Conservation (phyloP, 2,329 filamentous ascomycete genomes). For the Escovopsis weberi region DNA sequence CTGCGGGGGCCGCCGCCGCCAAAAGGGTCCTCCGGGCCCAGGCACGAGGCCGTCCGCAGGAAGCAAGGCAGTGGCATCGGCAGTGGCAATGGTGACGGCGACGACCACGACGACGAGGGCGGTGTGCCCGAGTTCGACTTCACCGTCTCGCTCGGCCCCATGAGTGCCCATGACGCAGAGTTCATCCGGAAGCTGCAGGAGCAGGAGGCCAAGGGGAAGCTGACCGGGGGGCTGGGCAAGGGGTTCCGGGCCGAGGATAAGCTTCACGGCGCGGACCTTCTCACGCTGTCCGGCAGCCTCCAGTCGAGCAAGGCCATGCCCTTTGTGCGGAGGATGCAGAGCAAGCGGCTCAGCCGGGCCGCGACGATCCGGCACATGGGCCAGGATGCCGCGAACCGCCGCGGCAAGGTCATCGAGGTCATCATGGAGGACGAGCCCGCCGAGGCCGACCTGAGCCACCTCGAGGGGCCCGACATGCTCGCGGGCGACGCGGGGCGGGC, state of each 20-base stretch:
- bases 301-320: slow-evolving; percentile 25
- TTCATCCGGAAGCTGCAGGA: slow-evolving; percentile 32
- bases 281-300: slow-evolving; percentile 21
- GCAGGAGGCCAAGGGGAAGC: slow-evolving; percentile 37
- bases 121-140: slow-evolving; percentile 28
- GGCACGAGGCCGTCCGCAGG: slow-evolving; percentile 16
- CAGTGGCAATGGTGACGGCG: not conserved
- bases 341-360: slow-evolving; percentile 13
- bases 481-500: slow-evolving; percentile 20
- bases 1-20: slow-evolving; percentile 24
- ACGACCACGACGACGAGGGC: slow-evolving; percentile 14
- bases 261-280: slow-evolving; percentile 35
- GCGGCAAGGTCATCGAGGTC: slow-evolving; percentile 45
- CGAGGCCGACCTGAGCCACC: slow-evolving; percentile 36
- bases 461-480: slow-evolving; percentile 27
- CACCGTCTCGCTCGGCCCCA: slow-evolving; percentile 30
- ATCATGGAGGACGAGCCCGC: slow-evolving; percentile 26
- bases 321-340: slow-evolving; percentile 23
- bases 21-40: slow-evolving; percentile 18
- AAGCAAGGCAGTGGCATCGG: no score
- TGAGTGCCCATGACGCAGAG: slow-evolving; percentile 27
- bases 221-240: slow-evolving; percentile 44
- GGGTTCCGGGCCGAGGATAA: slow-evolving; percentile 34
- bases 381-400: slow-evolving; percentile 44
- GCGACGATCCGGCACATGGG: slow-evolving; percentile 34